A percentile compares a stretch with the other conserved stretches of the same genome.
These are phyloP conservation scores for Plantago rigida DNA, from an alignment of 305 asterid genomes.

Conservation along the genomic window DNA sequence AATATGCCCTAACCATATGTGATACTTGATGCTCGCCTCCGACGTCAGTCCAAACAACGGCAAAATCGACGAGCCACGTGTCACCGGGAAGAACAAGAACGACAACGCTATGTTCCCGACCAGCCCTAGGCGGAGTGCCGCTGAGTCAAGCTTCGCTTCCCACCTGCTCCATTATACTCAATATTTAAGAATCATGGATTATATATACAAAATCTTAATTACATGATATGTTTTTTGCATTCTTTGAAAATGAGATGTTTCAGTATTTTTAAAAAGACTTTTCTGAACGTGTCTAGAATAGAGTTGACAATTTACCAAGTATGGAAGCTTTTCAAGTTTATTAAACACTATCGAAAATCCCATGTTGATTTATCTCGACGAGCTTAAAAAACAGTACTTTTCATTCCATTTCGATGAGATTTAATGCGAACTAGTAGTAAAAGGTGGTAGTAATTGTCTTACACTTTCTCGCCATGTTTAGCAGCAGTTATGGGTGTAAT, in stretches of 20 bases:
- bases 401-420: too few species aligned
- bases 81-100: conserved; percentile 77
- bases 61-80: conserved; percentile 68
- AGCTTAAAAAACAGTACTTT: too few species aligned
- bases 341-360: too few species aligned
- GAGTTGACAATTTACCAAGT: too few species aligned
- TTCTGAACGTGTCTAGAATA: too few species aligned
- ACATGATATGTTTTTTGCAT: too few species aligned
- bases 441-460: conserved; percentile 21
- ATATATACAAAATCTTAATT: too few species aligned
- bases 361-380: too few species aligned
- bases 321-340: too few species aligned
- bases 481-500: conserved; percentile 55
- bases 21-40: conserved; percentile 70
- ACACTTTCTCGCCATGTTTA: conserved; percentile 50
- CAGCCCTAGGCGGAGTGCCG: conserved; percentile 55
- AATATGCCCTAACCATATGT: conserved; percentile 80
- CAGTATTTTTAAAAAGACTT: too few species aligned
- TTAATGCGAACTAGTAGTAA: not conserved
- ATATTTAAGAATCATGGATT: too few species aligned
- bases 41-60: conserved; percentile 66
- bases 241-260: too few species aligned
- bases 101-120: conserved; percentile 57
- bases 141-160: conserved; percentile 51
- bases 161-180: conserved; percentile 33